These are phyloP conservation scores for Leccinum griseonigrum DNA, from an alignment of 1,284 basidiomycete genomes.

Conservation along the genomic window DNA sequence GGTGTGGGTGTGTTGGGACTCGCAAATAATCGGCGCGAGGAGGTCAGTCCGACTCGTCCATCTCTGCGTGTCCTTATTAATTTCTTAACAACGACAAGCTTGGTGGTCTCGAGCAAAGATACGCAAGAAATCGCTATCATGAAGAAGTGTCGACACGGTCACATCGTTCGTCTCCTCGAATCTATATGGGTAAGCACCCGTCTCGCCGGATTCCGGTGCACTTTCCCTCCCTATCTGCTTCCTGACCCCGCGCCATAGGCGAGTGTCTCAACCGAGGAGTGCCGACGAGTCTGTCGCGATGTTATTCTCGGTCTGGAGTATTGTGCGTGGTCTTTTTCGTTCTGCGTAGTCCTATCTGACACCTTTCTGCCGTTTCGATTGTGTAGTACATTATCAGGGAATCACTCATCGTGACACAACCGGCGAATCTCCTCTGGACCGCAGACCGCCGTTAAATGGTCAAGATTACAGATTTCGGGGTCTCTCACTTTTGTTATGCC, in stretches of 20 bases:
- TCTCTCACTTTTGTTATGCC: constrained; percentile 92
- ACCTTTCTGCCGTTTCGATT: too few relatives aligned
- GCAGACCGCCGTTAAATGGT: constrained; percentile 71
- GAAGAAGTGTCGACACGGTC: constrained; percentile 92
- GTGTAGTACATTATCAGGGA: constrained; percentile 88
- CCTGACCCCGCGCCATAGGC: constrained; percentile 18
- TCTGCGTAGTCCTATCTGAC: neutral
- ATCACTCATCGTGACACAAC: constrained; percentile 99
- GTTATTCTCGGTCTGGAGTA: constrained; percentile 94
- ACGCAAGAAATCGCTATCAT: constrained; percentile 95
- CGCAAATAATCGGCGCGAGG: constrained; percentile 36
- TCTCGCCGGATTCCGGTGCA: constrained; percentile 13
- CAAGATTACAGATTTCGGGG: constrained; percentile 98
- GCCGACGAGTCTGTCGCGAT: constrained; percentile 86
- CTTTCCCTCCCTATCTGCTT: constrained; percentile 21
- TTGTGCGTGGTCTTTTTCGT: constrained; percentile 49
- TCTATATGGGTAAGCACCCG: constrained; percentile 81
- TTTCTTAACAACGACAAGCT: constrained; percentile 44
- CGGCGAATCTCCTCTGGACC: constrained; percentile 93
- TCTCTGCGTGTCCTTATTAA: constrained; percentile 5
- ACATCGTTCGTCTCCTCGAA: constrained; percentile 89
- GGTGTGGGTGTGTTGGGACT: constrained; percentile 72
- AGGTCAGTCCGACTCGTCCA: constrained; percentile 35
- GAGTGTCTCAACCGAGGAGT: constrained; percentile 42
- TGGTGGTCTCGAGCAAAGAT: constrained; percentile 77